Conservation (phyloP, 495 filamentous ascomycete genomes). For the Astrothelium subdiscretum region DNA sequence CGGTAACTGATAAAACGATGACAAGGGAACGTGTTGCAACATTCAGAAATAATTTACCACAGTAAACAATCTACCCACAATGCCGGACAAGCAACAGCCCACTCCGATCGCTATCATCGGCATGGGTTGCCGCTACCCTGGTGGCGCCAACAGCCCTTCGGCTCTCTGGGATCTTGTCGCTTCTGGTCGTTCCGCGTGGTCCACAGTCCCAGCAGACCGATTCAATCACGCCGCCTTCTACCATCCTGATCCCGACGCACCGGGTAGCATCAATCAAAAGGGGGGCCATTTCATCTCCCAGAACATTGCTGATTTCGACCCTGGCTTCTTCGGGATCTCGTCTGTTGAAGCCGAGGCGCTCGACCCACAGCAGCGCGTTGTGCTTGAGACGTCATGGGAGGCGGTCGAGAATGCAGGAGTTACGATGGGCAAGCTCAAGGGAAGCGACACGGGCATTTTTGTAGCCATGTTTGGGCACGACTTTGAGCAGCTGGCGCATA, state of each 20-base stretch:
- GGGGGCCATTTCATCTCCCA: background rate
- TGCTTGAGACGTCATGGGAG: background rate
- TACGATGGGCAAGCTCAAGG: background rate
- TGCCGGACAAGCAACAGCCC: too few species aligned
- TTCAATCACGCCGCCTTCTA: slow-evolving; percentile 3
- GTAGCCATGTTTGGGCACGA: background rate
- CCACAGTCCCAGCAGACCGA: background rate
- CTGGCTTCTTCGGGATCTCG: slow-evolving; percentile 2
- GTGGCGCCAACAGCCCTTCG: background rate
- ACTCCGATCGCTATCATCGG: background rate
- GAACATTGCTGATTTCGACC: background rate
- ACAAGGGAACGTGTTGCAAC: too few species aligned
- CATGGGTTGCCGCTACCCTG: slow-evolving; percentile 1
- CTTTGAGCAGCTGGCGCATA: background rate
- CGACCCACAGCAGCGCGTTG: slow-evolving; percentile 4
- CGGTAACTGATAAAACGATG: too few species aligned
- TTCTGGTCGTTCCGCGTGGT: background rate
- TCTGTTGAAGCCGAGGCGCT: background rate
- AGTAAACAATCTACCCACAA: too few species aligned
- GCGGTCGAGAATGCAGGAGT: slow-evolving; percentile 1
- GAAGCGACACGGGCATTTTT: background rate
- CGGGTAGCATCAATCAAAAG: background rate
- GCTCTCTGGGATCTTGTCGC: slow-evolving; percentile 3
- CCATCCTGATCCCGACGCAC: background rate
- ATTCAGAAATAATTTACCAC: too few species aligned